Base-by-base conservation (phyloP, 106 monocot genomes). In the Xerophyta viscosa region DNA sequence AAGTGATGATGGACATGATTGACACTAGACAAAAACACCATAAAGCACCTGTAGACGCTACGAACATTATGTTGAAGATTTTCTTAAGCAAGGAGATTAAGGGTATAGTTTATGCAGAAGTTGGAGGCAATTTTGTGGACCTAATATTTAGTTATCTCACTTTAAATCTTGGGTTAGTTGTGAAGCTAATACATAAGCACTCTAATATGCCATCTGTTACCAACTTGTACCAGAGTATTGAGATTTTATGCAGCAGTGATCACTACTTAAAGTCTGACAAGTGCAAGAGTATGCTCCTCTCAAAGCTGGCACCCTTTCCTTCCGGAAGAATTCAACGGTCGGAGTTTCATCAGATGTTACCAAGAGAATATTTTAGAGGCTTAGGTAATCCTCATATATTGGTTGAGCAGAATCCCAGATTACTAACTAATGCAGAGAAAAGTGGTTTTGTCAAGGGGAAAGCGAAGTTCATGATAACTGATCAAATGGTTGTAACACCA, bases 21-120 rank as follows among this genome's bases (percentile, higher is more conserved):
- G 47, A 42, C 21, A 19, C 29, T 29, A 61, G 61, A 56, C 2
- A 8, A 20, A 64, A 48, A 7, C 29, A 28, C 14, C 54, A 66
- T 55, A 50, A 8, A 41, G 36, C 39, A 15, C 12, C 41, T 10
- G 26, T 41, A 14, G 31, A 50, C 4, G 19, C 46, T 4, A 57
- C 30, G 21, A 56, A 31, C n/a, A 66, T 71, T 12, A 29, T 49
- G 21, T 18, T 81, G 31, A 75, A 63, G 17, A 59, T 81, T 58
- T 47, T 70, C 14, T 31, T 71, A 27, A 53, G 24, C 39, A 66
- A 67, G 30, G 52, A 66, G 7, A 75, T 23, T 20, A 52, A 54
- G 11, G 37, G 41, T 9, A 58, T 78, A 41, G 52, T 81, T 11
- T 81, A 75, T 54, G 75, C 81, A n/a, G 81, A 81, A 76, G 49